phyloP scores from a whole-genome alignment of 78 protist genomes.

The Tieghemostelium lacteum region DNA sequence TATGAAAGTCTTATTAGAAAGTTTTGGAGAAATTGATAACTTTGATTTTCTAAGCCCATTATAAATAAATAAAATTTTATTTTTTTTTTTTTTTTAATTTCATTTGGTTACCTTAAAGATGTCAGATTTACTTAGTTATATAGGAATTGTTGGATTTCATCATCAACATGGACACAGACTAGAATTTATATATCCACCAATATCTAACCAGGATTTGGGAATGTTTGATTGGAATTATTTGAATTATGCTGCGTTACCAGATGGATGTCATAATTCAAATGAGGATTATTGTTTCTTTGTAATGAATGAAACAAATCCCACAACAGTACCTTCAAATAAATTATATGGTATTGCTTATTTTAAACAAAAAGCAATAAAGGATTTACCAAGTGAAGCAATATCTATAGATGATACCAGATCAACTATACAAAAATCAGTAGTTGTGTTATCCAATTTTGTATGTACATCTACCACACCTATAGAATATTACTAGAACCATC shows the following conservation, averaged over 20 bases:
- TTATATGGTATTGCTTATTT: conserved; percentile 47
- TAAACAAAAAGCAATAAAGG: conserved; percentile 28
- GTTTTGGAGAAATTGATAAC: no score
- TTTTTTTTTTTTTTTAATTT: no score
- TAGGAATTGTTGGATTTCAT: conserved; percentile 64
- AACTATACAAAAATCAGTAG: conserved; percentile 47
- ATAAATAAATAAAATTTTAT: no score
- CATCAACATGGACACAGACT: conserved; percentile 43
- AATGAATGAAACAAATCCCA: conserved; percentile 45
- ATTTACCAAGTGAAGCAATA: conserved; percentile 39
- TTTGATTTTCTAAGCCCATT: no score
- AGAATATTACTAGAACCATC: no score
- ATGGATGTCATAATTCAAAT: conserved; percentile 50
- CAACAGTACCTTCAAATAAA: neutral
- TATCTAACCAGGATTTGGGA: neutral
- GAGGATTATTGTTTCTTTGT: conserved; percentile 54
- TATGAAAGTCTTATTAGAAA: no score
- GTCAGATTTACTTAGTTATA: neutral
- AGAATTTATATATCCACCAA: conserved; percentile 29
- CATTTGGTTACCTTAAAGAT: no score
- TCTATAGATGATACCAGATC: conserved; percentile 30
- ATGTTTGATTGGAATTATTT: conserved; percentile 31
- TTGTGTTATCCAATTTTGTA: conserved; percentile 42
- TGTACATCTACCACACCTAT: neutral
- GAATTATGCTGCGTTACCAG: conserved; percentile 22